phyloP scores from a whole-genome alignment of 352 stramenopile species.

The Pythium aristosporum region DNA sequence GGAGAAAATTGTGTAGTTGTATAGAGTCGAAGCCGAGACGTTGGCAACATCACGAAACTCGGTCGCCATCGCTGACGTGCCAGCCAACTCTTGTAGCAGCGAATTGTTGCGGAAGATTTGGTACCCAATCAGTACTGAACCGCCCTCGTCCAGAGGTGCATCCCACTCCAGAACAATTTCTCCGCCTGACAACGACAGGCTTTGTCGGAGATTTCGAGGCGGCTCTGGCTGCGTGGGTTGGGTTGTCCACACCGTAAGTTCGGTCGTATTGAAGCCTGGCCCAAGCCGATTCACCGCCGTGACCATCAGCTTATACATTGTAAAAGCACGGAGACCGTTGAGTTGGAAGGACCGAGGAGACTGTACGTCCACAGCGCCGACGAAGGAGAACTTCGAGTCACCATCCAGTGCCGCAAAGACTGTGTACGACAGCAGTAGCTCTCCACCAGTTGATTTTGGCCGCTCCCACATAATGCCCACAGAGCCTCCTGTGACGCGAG shows the following conservation, averaged over 20 bases:
- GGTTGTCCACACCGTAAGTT: constrained; percentile 32
- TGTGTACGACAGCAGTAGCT: constrained; percentile 33
- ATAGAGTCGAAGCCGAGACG: constrained; percentile 30
- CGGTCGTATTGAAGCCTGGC: constrained; percentile 34
- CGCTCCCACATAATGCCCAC: constrained; percentile 45
- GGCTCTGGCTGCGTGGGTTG: constrained; percentile 29
- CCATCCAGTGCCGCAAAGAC: constrained; percentile 24
- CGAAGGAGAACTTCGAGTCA: constrained; percentile 8
- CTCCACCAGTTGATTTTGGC: constrained; percentile 39
- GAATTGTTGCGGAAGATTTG: constrained; percentile 37
- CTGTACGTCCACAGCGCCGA: constrained; percentile 17
- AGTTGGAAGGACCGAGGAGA: constrained; percentile 21
- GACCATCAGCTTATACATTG: constrained; percentile 37
- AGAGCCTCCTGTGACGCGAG: constrained; percentile 30
- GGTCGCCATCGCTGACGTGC: neutral
- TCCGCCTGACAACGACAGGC: constrained; percentile 37
- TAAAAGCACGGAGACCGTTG: constrained; percentile 30
- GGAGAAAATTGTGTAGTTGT: constrained; percentile 44
- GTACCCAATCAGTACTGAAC: constrained; percentile 39
- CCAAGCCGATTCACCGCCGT: constrained; percentile 41
- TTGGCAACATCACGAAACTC: constrained; percentile 32
- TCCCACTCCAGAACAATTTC: constrained; percentile 42
- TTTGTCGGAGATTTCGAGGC: constrained; percentile 36
- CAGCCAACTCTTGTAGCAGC: constrained; percentile 11
- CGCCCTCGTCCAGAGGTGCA: constrained; percentile 37